A percentile compares a stretch with the other conserved stretches of the same genome.
Evolutionary conservation across 2,329 filamentous ascomycete species (phyloP).

Genomic region (Amauroascus verrucosus): DNA sequence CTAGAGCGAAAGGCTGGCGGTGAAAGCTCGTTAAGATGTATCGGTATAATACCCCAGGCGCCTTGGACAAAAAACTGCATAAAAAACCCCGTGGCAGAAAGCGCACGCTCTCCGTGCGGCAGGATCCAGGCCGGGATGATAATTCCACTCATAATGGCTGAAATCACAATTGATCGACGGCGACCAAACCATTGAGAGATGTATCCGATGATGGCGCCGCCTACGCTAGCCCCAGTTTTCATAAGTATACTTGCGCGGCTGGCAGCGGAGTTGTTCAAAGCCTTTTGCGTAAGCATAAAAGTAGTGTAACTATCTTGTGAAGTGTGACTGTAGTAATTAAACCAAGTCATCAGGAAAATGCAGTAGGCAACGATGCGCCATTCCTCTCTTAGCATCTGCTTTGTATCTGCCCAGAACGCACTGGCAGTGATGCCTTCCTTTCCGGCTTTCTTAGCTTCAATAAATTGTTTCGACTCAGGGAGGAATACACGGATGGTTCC

Average conservation of each 20-base stretch:
- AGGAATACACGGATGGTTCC: slow-evolving; percentile 69
- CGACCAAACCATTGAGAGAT: slow-evolving; percentile 65
- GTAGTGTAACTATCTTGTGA: slow-evolving; percentile 74
- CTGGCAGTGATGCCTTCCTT: slow-evolving; percentile 36
- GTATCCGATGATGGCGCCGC: slow-evolving; percentile 64
- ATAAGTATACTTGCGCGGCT: slow-evolving; percentile 70
- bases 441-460: slow-evolving; percentile 55
- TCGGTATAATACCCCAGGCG: slow-evolving; percentile 63
- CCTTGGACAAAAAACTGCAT: slow-evolving; percentile 72
- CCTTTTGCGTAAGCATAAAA: slow-evolving; percentile 65
- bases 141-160: slow-evolving; percentile 55
- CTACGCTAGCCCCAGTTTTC: slow-evolving; percentile 67
- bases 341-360: slow-evolving; percentile 66
- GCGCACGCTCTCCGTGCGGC: slow-evolving; percentile 23
- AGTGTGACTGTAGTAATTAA: slow-evolving; percentile 66
- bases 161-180: slow-evolving; percentile 44
- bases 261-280: slow-evolving; percentile 52
- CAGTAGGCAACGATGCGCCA: slow-evolving; percentile 73
- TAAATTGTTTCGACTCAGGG: slow-evolving; percentile 71
- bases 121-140: slow-evolving; percentile 71
- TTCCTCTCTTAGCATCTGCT: slow-evolving; percentile 55
- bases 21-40: slow-evolving; percentile 56
- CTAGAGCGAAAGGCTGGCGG: slow-evolving; percentile 54
- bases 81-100: slow-evolving; percentile 76
- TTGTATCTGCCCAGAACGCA: slow-evolving; percentile 60